Conservation (phyloP, 805 yeast genomes). For the Diddensiella transvaalensis region DNA sequence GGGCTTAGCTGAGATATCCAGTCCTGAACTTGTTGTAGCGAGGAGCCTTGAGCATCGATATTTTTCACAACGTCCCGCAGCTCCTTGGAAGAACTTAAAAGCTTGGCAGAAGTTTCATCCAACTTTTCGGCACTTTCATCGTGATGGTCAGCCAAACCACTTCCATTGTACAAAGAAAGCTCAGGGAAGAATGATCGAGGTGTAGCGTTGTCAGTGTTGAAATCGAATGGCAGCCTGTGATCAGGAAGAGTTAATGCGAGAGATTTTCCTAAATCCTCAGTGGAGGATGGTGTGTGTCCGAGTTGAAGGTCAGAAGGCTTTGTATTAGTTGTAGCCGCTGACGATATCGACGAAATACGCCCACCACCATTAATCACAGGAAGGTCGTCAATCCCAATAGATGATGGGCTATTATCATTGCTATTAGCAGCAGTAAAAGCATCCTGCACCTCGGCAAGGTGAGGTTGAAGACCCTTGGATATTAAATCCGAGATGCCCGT, state of each 20-base stretch:
- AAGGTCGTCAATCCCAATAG: not conserved
- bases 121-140: not conserved
- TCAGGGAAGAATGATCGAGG: constrained; percentile 18
- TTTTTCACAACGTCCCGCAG: constrained; percentile 26
- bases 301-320: not conserved
- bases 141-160: not conserved
- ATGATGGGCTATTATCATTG: not conserved
- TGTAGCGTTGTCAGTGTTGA: not conserved
- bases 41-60: constrained; percentile 28
- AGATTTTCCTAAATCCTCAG: no score
- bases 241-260: not conserved
- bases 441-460: not conserved
- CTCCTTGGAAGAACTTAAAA: constrained; percentile 13
- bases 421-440: not conserved
- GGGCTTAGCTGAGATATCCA: constrained; percentile 26
- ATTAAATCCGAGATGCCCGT: not conserved
- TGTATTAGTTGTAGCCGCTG: not conserved
- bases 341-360: not conserved
- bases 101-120: constrained; percentile 5
- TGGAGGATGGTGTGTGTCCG: not conserved
- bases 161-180: constrained; percentile 15
- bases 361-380: not conserved
- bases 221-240: not conserved
- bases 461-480: not conserved
- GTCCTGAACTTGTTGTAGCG: constrained; percentile 32